A percentile compares a stretch with the other conserved stretches of the same genome.
Conservation (phyloP, 257 asterid species). For the Fraxinus pennsylvanica region DNA sequence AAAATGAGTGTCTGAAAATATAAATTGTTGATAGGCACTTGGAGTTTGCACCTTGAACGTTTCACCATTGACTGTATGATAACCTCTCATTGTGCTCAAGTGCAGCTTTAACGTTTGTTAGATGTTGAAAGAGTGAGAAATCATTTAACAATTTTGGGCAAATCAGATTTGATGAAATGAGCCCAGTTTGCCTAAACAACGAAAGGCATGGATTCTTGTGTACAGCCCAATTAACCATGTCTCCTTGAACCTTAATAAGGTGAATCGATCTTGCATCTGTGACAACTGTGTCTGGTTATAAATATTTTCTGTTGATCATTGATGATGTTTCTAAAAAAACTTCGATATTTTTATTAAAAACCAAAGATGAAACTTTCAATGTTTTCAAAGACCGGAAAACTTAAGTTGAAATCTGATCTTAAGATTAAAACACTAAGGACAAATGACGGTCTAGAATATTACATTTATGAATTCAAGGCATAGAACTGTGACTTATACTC, state of each 20-base stretch:
- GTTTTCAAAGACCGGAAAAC: no score
- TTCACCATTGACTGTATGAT: slow-evolving; percentile 28
- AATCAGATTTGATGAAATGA: slow-evolving; percentile 7
- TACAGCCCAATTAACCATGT: slow-evolving; percentile 48
- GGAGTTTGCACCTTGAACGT: not conserved
- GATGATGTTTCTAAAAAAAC: no score
- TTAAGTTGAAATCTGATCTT: no score
- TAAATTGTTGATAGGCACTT: not conserved
- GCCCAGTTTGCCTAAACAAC: slow-evolving; percentile 26
- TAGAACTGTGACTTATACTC: no score
- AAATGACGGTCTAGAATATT: no score
- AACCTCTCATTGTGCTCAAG: slow-evolving; percentile 43
- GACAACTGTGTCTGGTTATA: no score
- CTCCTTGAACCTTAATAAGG: slow-evolving; percentile 3
- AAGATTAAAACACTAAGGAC: no score
- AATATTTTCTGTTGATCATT: no score
- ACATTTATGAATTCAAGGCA: no score
- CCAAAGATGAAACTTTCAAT: no score
- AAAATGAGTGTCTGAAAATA: not conserved
- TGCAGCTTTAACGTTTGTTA: slow-evolving; percentile 28
- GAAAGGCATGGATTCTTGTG: slow-evolving; percentile 39
- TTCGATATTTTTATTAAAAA: no score
- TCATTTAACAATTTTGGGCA: not conserved
- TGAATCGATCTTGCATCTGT: no score
- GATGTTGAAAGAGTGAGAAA: slow-evolving; percentile 19